Base-by-base conservation (phyloP, 2,329 filamentous ascomycete species). In the Penicillium sp. region DNA sequence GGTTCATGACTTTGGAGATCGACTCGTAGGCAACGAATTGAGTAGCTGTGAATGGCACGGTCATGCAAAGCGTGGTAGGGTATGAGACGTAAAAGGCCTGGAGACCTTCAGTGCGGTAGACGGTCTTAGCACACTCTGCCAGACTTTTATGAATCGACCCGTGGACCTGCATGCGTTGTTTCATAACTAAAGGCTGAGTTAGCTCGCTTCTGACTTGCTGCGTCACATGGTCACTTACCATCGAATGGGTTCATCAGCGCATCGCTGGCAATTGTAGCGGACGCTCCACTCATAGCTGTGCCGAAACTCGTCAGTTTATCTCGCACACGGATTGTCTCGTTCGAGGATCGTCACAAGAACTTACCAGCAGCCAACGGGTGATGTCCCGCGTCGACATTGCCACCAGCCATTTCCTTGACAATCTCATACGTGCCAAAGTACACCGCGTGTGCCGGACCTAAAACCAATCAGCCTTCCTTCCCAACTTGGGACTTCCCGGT, bases 231-330 rank as follows among this genome's bases (percentile, higher is more conserved):
- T 9, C 28, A 67, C 82, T 64, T 80, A 95, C 90, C 90, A 75
- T 99, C 93, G 69, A 99, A 99, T 18, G 93, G 93, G 68, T 97
- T 99, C 93, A 99, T 99, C 59, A 99, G 83, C 46, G 93, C 93
- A 77, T 99, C 93, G 70, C 91, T 96, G 30, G 92, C 89, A 69
- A 97, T 96, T 7, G 93, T 97, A 57, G 93, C 93, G 62, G 88
- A 88, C 53, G 93, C 92, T 72, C 93, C 93, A 67, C 90, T 95
- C 55, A 89, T 86, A 54, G 89, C 93, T 95, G 41, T 19, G 54
- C 28, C 11, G 30, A 41, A 28, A 14, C 33, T 37, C 8, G 44
- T 60, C 34, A 59, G 53, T 44, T 44, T 16, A 44, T 29, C 49
- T 25, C 8, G 33, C 16, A 8, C 38, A 22, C 27, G n/a, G 30